Evolutionary conservation across 495 filamentous ascomycete species (phyloP).

Genomic region (Annulohypoxylon bovei): DNA sequence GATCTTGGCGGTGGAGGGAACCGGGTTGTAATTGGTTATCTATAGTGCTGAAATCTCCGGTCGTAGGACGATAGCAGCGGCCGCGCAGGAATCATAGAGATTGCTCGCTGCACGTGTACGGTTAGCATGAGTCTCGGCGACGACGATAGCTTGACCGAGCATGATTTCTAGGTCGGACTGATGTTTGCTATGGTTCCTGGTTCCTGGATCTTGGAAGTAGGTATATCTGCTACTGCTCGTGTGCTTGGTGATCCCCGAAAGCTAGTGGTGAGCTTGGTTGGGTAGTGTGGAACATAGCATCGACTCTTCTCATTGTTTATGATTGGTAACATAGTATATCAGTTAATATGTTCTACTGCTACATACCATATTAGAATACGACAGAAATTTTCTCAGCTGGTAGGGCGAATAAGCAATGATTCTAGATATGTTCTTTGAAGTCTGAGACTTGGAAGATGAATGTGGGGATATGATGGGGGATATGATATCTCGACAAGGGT

Average conservation of each 20-base stretch:
- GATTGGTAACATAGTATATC: background rate
- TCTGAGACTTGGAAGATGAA: constrained; percentile 6
- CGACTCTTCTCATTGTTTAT: background rate
- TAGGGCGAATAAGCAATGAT: constrained; percentile 4
- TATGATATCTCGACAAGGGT: constrained; percentile 3
- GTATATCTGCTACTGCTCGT: background rate
- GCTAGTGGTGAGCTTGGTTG: background rate
- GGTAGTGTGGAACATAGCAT: background rate
- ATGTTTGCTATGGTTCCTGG: background rate
- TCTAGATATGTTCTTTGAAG: background rate
- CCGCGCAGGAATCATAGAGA: constrained; percentile 33
- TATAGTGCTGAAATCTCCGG: constrained; percentile 27
- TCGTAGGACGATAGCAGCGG: constrained; percentile 18
- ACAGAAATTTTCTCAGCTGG: background rate
- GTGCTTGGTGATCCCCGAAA: background rate
- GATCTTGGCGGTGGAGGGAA: constrained; percentile 26
- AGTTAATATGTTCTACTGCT: constrained; percentile 12
- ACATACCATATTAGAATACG: constrained; percentile 9
- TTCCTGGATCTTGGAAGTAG: background rate
- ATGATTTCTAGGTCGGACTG: background rate
- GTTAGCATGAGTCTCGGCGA: background rate
- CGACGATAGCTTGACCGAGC: background rate
- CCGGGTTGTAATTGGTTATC: constrained; percentile 23
- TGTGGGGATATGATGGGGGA: constrained; percentile 14
- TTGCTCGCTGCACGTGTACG: constrained; percentile 24